Conservation (phyloP, 371 early-diverging fungal species). For the Batkoa obscura region DNA sequence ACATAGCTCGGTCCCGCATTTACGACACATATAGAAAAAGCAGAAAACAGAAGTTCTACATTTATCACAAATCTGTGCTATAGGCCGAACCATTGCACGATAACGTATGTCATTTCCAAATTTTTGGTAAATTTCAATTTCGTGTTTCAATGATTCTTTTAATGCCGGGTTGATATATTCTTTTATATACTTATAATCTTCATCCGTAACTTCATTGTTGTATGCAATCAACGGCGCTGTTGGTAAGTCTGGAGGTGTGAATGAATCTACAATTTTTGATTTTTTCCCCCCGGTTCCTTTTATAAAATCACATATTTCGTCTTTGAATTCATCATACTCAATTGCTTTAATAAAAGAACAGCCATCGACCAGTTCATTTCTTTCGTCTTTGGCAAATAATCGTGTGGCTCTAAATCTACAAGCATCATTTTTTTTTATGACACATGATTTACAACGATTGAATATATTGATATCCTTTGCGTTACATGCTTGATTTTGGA, state of each 20-base stretch:
- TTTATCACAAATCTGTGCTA: constrained; percentile 24
- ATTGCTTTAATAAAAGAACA: not conserved
- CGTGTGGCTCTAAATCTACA: not conserved
- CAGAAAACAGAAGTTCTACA: constrained; percentile 24
- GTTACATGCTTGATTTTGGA: no score
- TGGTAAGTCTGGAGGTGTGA: not conserved
- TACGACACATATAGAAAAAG: constrained; percentile 24
- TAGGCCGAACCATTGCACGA: not conserved
- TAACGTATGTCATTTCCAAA: not conserved
- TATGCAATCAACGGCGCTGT: not conserved
- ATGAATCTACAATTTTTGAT: not conserved
- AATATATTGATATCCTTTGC: not conserved
- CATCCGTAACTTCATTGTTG: constrained; percentile 1
- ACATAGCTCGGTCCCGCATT: constrained; percentile 35
- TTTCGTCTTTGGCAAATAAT: not conserved
- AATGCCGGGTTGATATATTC: not conserved
- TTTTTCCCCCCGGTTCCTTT: not conserved
- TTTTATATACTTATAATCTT: not conserved
- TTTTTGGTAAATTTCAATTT: not conserved
- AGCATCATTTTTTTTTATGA: not conserved
- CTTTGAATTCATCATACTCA: not conserved
- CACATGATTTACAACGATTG: not conserved
- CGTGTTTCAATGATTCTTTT: not conserved
- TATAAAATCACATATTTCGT: not conserved
- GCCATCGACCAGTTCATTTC: not conserved